Percentiles rank a stretch among this genome's conserved stretches.
phyloP scores from a whole-genome alignment of 106 monocot genomes.

The Phalaenopsis aphrodite region DNA sequence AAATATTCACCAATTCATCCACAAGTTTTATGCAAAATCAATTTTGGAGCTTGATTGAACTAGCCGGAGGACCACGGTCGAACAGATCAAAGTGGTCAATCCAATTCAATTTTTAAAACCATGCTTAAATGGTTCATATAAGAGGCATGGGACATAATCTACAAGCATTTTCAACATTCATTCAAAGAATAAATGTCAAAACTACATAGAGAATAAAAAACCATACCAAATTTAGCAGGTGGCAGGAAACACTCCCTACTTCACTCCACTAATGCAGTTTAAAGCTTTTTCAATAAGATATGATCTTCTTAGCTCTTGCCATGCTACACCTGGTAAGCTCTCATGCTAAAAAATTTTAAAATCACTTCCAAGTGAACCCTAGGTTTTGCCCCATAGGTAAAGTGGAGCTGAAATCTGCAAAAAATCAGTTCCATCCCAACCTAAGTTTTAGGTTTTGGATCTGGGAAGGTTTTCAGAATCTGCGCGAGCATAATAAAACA shows the following conservation, averaged over 20 bases:
- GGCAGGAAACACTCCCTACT: not conserved
- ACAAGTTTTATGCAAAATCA: too few species aligned
- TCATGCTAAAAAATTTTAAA: not conserved
- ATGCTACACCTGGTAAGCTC: not conserved
- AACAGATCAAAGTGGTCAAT: too few species aligned
- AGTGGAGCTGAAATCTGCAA: not conserved
- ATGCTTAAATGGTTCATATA: not conserved
- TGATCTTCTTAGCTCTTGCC: not conserved
- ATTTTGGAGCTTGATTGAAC: too few species aligned
- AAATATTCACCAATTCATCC: too few species aligned
- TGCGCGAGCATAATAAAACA: slow-evolving; percentile 4
- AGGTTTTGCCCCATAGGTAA: not conserved
- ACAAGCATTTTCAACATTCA: not conserved
- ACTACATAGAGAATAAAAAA: not conserved
- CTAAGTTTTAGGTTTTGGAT: slow-evolving; percentile 18
- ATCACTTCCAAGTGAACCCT: not conserved
- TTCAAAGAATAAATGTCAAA: not conserved
- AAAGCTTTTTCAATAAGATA: not conserved
- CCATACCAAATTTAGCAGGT: not conserved
- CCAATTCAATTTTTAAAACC: too few species aligned
- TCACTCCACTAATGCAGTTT: not conserved
- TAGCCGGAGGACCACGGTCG: too few species aligned
- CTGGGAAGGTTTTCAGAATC: slow-evolving; percentile 47
- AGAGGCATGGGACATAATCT: not conserved
- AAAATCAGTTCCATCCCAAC: not conserved